Conservation (phyloP, 176 grass and related monocot genomes). For the Aechmea fasciata region DNA sequence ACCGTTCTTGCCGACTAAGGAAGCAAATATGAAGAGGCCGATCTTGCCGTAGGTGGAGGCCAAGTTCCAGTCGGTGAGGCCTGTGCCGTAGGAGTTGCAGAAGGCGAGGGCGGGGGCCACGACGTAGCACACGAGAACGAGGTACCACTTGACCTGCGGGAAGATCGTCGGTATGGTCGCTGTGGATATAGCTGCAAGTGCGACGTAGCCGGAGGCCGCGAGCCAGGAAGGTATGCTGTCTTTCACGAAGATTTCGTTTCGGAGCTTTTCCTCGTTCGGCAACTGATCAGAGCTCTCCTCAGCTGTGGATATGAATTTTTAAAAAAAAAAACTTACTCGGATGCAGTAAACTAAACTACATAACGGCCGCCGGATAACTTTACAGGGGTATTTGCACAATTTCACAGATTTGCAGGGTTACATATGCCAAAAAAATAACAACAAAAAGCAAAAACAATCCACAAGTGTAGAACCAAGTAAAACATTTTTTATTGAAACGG, state of each 20-base stretch:
- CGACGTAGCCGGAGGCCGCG: slow-evolving; percentile 52
- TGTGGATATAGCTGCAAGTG: slow-evolving; percentile 59
- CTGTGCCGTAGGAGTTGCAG: slow-evolving; percentile 79
- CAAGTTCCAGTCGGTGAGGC: slow-evolving; percentile 77
- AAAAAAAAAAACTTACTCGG: slow-evolving; percentile 4
- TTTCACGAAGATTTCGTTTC: slow-evolving; percentile 45
- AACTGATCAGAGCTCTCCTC: slow-evolving; percentile 38
- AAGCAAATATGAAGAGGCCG: slow-evolving; percentile 70
- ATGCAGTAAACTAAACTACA: neutral
- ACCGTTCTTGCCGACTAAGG: slow-evolving; percentile 50
- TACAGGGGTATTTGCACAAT: too few species aligned
- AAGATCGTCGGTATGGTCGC: slow-evolving; percentile 64
- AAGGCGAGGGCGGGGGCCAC: slow-evolving; percentile 73
- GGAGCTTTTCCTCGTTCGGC: slow-evolving; percentile 34
- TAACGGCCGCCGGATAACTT: too few species aligned
- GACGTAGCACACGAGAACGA: slow-evolving; percentile 50
- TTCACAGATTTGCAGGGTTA: too few species aligned
- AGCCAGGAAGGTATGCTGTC: slow-evolving; percentile 75
- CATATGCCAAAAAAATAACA: too few species aligned
- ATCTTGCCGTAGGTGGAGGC: slow-evolving; percentile 76
- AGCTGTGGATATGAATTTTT: slow-evolving; percentile 17
- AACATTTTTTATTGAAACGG: too few species aligned
- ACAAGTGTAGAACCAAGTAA: too few species aligned
- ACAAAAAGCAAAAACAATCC: too few species aligned
- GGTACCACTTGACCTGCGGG: slow-evolving; percentile 82